A percentile compares a stretch with the other conserved stretches of the same genome.
Conservation (phyloP, 768 basidiomycete species). For the Naganishia friedmannii region DNA sequence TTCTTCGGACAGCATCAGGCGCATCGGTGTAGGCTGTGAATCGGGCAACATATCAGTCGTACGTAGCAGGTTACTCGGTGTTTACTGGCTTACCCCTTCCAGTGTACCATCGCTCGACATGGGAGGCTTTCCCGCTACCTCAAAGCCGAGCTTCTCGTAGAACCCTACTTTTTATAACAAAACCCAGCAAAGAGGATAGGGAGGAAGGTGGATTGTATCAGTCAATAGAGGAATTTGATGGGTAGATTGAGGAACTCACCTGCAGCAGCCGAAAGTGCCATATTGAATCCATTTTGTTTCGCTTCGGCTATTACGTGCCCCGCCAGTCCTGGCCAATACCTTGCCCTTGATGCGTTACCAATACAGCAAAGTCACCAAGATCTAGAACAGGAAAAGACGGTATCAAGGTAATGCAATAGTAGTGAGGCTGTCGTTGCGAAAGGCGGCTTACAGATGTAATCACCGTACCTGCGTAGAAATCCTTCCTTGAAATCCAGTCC, state of each 20-base stretch:
- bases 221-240: neutral
- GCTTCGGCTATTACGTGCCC: too few relatives aligned
- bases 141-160: neutral
- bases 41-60: neutral
- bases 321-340: too few relatives aligned
- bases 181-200: neutral
- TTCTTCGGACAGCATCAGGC: neutral
- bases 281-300: too few relatives aligned
- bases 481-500: neutral
- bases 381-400: neutral
- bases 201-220: neutral
- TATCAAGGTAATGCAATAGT: neutral
- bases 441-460: conserved; percentile 1
- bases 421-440: neutral
- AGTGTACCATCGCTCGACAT: neutral
- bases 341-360: neutral
- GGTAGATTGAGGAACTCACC: neutral
- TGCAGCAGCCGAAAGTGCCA: neutral
- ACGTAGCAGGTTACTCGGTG: too few relatives aligned
- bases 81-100: neutral
- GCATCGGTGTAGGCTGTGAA: neutral
- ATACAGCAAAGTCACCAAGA: neutral
- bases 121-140: neutral
- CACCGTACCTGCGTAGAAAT: neutral
- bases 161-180: neutral